Percentiles rank a stretch among this genome's conserved stretches.
Evolutionary conservation across 2,329 filamentous ascomycete species (phyloP).

Genomic region (Aspergillus phoenicis): DNA sequence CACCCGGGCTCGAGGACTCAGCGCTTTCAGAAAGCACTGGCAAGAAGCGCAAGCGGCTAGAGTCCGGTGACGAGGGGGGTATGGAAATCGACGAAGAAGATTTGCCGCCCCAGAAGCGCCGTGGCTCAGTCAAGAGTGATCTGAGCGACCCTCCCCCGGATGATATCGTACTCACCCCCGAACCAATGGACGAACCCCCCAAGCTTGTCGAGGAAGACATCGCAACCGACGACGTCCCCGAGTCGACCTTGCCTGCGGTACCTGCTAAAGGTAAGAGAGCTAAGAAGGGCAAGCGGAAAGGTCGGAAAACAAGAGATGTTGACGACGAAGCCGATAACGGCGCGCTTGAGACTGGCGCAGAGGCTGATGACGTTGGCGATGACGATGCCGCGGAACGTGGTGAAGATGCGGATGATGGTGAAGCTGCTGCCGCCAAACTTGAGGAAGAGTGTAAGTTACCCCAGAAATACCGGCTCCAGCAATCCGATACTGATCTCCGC

Average conservation of each 20-base stretch:
- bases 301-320: conserved; percentile 43
- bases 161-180: conserved; percentile 36
- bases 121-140: conserved; percentile 43
- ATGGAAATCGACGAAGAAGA: conserved; percentile 43
- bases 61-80: conserved; percentile 39
- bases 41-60: conserved; percentile 47
- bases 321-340: conserved; percentile 43
- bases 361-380: conserved; percentile 54
- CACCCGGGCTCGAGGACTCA: conserved; percentile 29
- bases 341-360: conserved; percentile 44
- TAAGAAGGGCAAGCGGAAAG: conserved; percentile 51
- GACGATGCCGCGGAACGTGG: conserved; percentile 49
- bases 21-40: conserved; percentile 35
- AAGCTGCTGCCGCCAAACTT: conserved; percentile 47
- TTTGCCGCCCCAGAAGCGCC: conserved; percentile 45
- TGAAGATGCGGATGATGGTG: conserved; percentile 50
- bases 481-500: conserved; percentile 7
- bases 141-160: conserved; percentile 40
- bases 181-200: conserved; percentile 37
- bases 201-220: conserved; percentile 36
- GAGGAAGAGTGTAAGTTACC: conserved; percentile 55
- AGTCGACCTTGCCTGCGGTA: conserved; percentile 33
- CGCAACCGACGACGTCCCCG: conserved; percentile 36
- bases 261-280: conserved; percentile 43
- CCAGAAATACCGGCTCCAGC: not conserved